These are phyloP conservation scores for Tribonema minus DNA, from an alignment of 108 stramenopile species.

Conservation along the genomic window DNA sequence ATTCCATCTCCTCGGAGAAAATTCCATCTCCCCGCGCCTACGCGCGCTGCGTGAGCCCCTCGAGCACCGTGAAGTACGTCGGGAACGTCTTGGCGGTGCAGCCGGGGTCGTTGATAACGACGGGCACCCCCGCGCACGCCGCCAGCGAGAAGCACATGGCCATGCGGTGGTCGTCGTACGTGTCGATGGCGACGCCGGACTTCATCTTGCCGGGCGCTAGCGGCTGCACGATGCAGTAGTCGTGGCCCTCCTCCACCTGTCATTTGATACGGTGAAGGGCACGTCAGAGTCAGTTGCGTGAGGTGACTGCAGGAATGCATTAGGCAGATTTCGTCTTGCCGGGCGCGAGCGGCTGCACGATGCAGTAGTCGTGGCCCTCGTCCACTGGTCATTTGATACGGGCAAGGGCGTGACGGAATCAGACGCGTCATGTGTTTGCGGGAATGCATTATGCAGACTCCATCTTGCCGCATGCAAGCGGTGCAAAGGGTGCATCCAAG, in stretches of 20 bases:
- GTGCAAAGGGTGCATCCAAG: no score
- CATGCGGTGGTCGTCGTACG: slow-evolving; percentile 97
- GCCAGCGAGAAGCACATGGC: slow-evolving; percentile 94
- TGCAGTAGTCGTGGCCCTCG: slow-evolving; percentile 86
- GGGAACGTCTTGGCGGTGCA: slow-evolving; percentile 97
- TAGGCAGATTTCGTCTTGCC: no score
- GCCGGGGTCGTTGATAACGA: slow-evolving; percentile 86
- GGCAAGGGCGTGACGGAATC: no score
- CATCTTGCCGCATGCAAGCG: no score
- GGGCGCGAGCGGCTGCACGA: slow-evolving; percentile 76
- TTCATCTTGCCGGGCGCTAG: slow-evolving; percentile 64
- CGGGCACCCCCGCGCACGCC: slow-evolving; percentile 88
- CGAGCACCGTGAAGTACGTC: slow-evolving; percentile 86
- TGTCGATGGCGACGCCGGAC: slow-evolving; percentile 86
- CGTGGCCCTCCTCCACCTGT: slow-evolving; percentile 73
- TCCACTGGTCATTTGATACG: slow-evolving; percentile 59
- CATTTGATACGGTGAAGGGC: no score
- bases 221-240: slow-evolving; percentile 89
- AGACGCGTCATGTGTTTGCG: no score
- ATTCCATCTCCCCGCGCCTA: background rate
- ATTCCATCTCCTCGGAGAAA: no score
- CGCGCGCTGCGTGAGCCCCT: slow-evolving; percentile 61
- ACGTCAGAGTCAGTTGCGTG: no score
- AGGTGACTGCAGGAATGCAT: no score
- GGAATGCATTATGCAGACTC: no score